Conservation (phyloP, 345 rosid species). For the Eucalyptus marginata region DNA sequence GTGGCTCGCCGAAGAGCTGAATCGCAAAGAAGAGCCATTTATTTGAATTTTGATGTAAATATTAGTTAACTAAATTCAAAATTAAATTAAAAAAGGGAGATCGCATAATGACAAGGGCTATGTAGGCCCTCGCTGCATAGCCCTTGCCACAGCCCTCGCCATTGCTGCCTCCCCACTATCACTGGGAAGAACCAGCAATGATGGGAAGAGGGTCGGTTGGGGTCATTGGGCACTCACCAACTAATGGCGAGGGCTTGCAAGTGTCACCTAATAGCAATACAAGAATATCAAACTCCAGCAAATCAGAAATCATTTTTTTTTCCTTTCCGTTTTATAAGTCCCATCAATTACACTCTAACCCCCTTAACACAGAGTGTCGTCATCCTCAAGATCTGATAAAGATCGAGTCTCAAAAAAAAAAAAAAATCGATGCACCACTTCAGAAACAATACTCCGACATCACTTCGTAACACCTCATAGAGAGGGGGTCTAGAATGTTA, state of each 20-base stretch:
- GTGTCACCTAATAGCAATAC: neutral
- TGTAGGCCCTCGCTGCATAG: no score
- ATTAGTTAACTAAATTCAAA: no score
- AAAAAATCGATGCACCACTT: neutral
- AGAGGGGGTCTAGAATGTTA: neutral
- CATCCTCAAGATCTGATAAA: neutral
- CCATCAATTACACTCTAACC: neutral
- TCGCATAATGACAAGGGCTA: no score
- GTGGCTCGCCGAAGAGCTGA: rapidly evolving
- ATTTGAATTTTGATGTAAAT: no score
- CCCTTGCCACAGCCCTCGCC: no score
- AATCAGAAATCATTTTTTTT: neutral
- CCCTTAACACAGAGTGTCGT: neutral
- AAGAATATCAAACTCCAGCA: neutral
- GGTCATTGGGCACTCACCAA: no score
- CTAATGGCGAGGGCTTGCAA: rapidly evolving
- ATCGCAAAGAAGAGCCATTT: no score
- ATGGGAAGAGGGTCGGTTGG: no score
- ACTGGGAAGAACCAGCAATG: rapidly evolving
- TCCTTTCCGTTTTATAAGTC: neutral
- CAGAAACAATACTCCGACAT: neutral
- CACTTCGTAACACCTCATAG: neutral
- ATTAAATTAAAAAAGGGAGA: no score
- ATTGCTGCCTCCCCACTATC: no score
- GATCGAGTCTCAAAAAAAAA: neutral